phyloP scores from a whole-genome alignment of 2,329 filamentous ascomycete genomes.

The Ophiostoma tasmaniense region DNA sequence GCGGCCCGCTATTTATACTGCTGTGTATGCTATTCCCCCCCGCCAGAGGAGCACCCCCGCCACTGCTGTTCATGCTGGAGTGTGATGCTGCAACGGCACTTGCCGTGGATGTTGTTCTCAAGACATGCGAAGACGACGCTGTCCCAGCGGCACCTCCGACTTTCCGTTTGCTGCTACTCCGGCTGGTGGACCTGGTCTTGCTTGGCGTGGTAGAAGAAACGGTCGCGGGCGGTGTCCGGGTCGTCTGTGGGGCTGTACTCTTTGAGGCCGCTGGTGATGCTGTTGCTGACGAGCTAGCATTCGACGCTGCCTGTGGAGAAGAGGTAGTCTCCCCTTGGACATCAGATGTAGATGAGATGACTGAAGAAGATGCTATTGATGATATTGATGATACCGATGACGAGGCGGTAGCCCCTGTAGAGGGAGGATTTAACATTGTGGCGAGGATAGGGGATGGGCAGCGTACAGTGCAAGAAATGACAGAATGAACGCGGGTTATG shows the following conservation, averaged over 20 bases:
- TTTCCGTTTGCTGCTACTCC: slow-evolving; percentile 23
- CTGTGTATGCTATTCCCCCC: neutral
- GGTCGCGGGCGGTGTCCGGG: neutral
- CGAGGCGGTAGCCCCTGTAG: neutral
- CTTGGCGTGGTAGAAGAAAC: neutral
- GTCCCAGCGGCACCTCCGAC: slow-evolving; percentile 16
- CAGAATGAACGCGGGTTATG: neutral
- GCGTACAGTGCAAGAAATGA: neutral
- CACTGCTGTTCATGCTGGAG: neutral
- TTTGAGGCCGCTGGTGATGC: neutral
- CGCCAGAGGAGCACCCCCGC: neutral
- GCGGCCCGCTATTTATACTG: slow-evolving; percentile 19
- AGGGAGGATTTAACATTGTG: neutral
- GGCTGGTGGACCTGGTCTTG: neutral
- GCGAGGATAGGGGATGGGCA: neutral
- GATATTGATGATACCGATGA: slow-evolving; percentile 5
- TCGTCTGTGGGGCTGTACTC: neutral
- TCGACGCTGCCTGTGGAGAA: neutral
- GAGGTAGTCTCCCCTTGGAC: neutral
- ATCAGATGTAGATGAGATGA: slow-evolving; percentile 10
- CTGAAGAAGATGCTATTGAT: slow-evolving; percentile 6
- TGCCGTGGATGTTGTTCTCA: slow-evolving; percentile 23
- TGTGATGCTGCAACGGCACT: neutral
- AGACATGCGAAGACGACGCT: slow-evolving; percentile 23
- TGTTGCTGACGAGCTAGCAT: neutral